Base-by-base conservation (phyloP, 2,329 filamentous ascomycete species). In the Colletotrichum orchidophilum region DNA sequence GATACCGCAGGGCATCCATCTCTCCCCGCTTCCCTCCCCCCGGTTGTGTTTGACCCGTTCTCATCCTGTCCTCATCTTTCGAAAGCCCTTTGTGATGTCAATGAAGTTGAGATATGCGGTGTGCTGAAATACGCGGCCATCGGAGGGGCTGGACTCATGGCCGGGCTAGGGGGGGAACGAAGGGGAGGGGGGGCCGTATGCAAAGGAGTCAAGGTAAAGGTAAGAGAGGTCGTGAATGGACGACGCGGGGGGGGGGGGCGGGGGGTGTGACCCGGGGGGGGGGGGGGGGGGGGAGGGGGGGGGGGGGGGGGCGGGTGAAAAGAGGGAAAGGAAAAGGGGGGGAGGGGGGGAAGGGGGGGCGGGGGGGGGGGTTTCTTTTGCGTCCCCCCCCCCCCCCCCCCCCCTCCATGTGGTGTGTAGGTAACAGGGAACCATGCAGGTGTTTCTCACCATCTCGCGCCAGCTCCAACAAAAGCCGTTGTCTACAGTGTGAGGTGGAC, bases 401-500 rank as follows among this genome's bases (percentile, higher is more conserved):
- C 24, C 18, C 26, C 39, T 60, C 39, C 39, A 29, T 29, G 39
- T 33, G 58, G 58, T 50, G 59, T 53, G 42, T 18, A 52, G 42
- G 33, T 26, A 24, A 27, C 2, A 15, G 59, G 18, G 27, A 21
- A 27, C 15, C 49, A 50, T 54, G 66, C 33, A 66, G 66, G 18
- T 63, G 33, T 63, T 54, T 21, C 24, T 67, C 58, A 26, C 33
- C 35, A 21, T 62, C 24, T 60, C 31, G 59, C 35, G n/a, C 35
- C 27, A 49, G 58, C n/a, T 61, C 29, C 42, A 49, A 49, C 58
- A 24, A 24, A 61, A 61, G 52, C 31, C 60, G 50, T 64, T 58
- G 21, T 24, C 27, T 64, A 68, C 65, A 68, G 65, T 57, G 61
- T 42, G 65, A n/a, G n/a, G 18, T 15, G 12, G 2, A 2, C 11